Conservation (phyloP, 2,329 filamentous ascomycete genomes). For the Ceratocystis cacaofunesta region DNA sequence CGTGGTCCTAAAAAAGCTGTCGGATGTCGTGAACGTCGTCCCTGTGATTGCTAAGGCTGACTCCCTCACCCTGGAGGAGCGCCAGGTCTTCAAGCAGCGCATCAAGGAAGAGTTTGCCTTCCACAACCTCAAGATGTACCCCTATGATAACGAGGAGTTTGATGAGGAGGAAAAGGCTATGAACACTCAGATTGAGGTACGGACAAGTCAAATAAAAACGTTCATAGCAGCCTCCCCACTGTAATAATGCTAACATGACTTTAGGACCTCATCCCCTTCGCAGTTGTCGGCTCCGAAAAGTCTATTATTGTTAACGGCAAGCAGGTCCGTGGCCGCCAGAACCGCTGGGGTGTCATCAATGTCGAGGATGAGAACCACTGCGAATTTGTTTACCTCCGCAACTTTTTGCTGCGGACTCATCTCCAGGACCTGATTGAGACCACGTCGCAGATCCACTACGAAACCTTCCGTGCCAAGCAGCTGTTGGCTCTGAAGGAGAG, state of each 20-base stretch:
- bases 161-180: slow-evolving; percentile 89
- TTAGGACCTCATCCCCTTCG: slow-evolving; percentile 87
- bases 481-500: slow-evolving; percentile 95
- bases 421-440: slow-evolving; percentile 98
- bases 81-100: slow-evolving; percentile 89
- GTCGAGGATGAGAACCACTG: slow-evolving; percentile 99
- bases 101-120: slow-evolving; percentile 99
- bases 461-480: slow-evolving; percentile 99
- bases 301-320: slow-evolving; percentile 94
- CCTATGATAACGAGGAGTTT: slow-evolving; percentile 97
- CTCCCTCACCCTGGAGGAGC: slow-evolving; percentile 88
- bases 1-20: slow-evolving; percentile 98
- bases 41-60: slow-evolving; percentile 98
- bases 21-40: slow-evolving; percentile 97
- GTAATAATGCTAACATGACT: slow-evolving; percentile 24
- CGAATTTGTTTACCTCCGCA: slow-evolving; percentile 95
- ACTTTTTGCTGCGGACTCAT: slow-evolving; percentile 97
- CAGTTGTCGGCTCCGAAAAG: slow-evolving; percentile 95
- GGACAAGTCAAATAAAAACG: slow-evolving; percentile 17
- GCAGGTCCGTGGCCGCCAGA: slow-evolving; percentile 93
- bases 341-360: slow-evolving; percentile 98
- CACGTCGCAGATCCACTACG: slow-evolving; percentile 98
- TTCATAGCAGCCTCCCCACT: not conserved
- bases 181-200: slow-evolving; percentile 93
- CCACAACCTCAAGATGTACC: slow-evolving; percentile 99